phyloP scores from a whole-genome alignment of 257 asterid genomes.

The Cinchona pubescens region DNA sequence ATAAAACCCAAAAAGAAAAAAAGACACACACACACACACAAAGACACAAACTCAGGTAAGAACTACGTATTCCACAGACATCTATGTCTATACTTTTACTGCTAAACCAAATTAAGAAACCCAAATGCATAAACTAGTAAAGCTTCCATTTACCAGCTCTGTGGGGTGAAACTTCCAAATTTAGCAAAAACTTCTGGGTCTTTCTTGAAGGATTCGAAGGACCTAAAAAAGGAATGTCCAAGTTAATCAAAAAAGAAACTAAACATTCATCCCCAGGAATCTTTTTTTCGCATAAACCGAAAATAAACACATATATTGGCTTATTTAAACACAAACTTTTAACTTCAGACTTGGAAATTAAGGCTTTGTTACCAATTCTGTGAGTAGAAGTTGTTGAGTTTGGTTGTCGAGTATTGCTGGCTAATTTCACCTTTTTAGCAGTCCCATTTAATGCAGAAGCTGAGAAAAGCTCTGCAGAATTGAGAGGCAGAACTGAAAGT shows the following conservation, averaged over 20 bases:
- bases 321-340: background rate
- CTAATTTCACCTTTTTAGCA: slow-evolving; percentile 21
- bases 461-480: slow-evolving; percentile 19
- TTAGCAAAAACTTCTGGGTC: slow-evolving; percentile 43
- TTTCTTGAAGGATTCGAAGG: slow-evolving; percentile 31
- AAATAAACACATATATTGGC: background rate
- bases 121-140: slow-evolving; percentile 10
- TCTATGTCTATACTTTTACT: background rate
- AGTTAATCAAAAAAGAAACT: background rate
- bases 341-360: background rate
- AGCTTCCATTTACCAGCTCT: slow-evolving; percentile 67
- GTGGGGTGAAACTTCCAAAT: slow-evolving; percentile 84
- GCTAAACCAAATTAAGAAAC: background rate
- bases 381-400: slow-evolving; percentile 26
- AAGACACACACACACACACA: background rate
- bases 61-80: background rate
- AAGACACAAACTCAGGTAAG: background rate
- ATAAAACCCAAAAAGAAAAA: slow-evolving; percentile 1
- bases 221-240: slow-evolving; percentile 34
- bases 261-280: background rate
- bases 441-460: slow-evolving; percentile 24
- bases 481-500: slow-evolving; percentile 17
- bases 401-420: slow-evolving; percentile 22
- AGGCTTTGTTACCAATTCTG: slow-evolving; percentile 22
- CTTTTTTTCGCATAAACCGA: background rate